Evolutionary conservation across 2,329 filamentous ascomycete genomes (phyloP), one percentile per base, ranked within the genome.

Genomic region (Leptoxyphium fumago): DNA sequence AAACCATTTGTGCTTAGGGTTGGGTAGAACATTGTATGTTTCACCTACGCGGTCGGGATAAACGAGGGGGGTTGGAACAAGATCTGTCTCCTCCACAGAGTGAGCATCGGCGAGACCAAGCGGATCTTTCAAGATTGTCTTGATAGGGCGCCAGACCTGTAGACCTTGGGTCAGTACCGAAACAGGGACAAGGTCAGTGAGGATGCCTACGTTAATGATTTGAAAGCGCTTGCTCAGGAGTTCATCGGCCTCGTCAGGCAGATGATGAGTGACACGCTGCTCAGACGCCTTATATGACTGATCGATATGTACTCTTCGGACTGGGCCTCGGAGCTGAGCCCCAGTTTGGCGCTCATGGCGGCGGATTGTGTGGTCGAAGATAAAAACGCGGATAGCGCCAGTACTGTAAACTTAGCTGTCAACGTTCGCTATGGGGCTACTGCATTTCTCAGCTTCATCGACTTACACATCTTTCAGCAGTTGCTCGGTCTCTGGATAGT

Each of bases 361-460:
- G n/a, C 70, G 69, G 52, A 80, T 73, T 5, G 74, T 78, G 60
- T 79, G 75, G 61, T 78, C 73, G 55, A 80, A 80, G 55, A 79
- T 75, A 63, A 74, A 70, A 50, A 78, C 59, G 17, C 69, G 68
- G 2, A 70, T 61, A 13, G 69, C 74, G 2, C 75, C 75, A 13
- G 75, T 79, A 14, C 50, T 54, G 39, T 42, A 11, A 17, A 28
- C 74, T 77, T 47, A 9, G 10, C 18, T 26, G 11, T 32, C 2
- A 41, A 11, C 13, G 21, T 1, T 46, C 5, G 29, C n/a, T n/a
- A n/a, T n/a, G n/a, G n/a, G n/a, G 49, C 61, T 68, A 14, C 64
- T 54, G n/a, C n/a, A n/a, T n/a, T n/a, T n/a, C n/a, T n/a, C n/a
- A n/a, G n/a, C n/a, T n/a, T n/a, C n/a, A n/a, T n/a, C n/a, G 13